phyloP scores from a whole-genome alignment of 257 asterid genomes.

The Buddleja alternifolia region DNA sequence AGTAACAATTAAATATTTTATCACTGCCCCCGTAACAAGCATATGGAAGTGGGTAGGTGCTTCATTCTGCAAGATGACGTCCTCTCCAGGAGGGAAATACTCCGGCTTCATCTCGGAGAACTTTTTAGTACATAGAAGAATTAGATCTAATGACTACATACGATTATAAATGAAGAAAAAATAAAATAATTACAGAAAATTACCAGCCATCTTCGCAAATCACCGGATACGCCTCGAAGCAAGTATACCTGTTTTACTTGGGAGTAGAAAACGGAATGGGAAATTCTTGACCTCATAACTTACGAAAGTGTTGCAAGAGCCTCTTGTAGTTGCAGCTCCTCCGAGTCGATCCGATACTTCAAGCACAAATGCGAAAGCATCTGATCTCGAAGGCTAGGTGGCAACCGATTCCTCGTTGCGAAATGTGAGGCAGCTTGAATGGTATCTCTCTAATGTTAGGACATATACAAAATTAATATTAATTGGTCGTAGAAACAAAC shows the following conservation, averaged over 20 bases:
- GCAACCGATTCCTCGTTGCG: slow-evolving; percentile 56
- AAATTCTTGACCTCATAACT: slow-evolving; percentile 54
- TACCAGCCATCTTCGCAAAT: slow-evolving; percentile 61
- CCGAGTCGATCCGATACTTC: slow-evolving; percentile 57
- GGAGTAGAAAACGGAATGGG: slow-evolving; percentile 55
- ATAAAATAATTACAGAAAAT: background rate
- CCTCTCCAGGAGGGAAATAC: slow-evolving; percentile 64
- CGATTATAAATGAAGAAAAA: background rate
- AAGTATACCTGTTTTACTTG: slow-evolving; percentile 56
- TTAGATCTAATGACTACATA: too few species aligned
- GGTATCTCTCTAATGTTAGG: slow-evolving; percentile 63
- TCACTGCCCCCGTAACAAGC: slow-evolving; percentile 62
- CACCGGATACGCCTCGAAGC: slow-evolving; percentile 60
- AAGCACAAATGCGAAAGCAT: slow-evolving; percentile 60
- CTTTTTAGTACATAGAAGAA: slow-evolving; percentile 29
- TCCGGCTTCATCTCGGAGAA: slow-evolving; percentile 68
- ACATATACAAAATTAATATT: too few species aligned
- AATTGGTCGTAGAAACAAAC: background rate
- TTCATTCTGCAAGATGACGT: too few species aligned
- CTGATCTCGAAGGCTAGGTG: slow-evolving; percentile 59
- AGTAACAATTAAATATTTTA: too few species aligned
- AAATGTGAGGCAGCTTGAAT: slow-evolving; percentile 63
- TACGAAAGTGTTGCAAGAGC: slow-evolving; percentile 56
- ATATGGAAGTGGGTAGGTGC: slow-evolving; percentile 64
- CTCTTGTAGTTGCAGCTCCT: slow-evolving; percentile 62